Evolutionary conservation across 2,329 filamentous ascomycete genomes (phyloP).

Genomic region (Huntiella savannae): DNA sequence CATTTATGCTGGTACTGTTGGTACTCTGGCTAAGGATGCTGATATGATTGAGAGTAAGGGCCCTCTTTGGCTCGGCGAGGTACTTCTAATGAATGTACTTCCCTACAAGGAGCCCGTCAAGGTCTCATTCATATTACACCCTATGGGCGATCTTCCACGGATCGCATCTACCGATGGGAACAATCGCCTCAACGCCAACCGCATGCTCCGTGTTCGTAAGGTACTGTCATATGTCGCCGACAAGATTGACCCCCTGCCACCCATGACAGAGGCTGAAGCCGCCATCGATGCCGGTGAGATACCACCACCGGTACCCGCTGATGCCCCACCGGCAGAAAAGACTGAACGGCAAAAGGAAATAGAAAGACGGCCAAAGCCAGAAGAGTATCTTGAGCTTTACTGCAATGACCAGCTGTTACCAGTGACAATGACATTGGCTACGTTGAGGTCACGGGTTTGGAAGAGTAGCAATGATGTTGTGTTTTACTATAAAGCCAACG

Average conservation of each 20-base stretch:
- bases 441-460: slow-evolving; percentile 82
- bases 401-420: slow-evolving; percentile 74
- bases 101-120: slow-evolving; percentile 85
- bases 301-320: background rate
- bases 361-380: slow-evolving; percentile 47
- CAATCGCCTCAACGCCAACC: slow-evolving; percentile 83
- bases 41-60: slow-evolving; percentile 72
- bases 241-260: slow-evolving; percentile 55
- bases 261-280: background rate
- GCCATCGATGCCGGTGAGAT: background rate
- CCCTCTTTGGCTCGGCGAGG: slow-evolving; percentile 81
- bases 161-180: slow-evolving; percentile 63
- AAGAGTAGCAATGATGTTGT: slow-evolving; percentile 85
- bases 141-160: slow-evolving; percentile 58
- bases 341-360: slow-evolving; percentile 29
- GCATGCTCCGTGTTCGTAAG: slow-evolving; percentile 91
- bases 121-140: slow-evolving; percentile 81
- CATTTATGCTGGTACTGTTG: slow-evolving; percentile 78
- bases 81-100: slow-evolving; percentile 64
- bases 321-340: background rate
- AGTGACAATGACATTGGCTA: slow-evolving; percentile 80
- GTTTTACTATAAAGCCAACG: slow-evolving; percentile 79
- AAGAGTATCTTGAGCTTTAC: slow-evolving; percentile 88
- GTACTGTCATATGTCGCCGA: slow-evolving; percentile 85
- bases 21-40: slow-evolving; percentile 53